These are phyloP conservation scores for Cardamine occulta DNA, from an alignment of 345 rosid species.

Conservation along the genomic window DNA sequence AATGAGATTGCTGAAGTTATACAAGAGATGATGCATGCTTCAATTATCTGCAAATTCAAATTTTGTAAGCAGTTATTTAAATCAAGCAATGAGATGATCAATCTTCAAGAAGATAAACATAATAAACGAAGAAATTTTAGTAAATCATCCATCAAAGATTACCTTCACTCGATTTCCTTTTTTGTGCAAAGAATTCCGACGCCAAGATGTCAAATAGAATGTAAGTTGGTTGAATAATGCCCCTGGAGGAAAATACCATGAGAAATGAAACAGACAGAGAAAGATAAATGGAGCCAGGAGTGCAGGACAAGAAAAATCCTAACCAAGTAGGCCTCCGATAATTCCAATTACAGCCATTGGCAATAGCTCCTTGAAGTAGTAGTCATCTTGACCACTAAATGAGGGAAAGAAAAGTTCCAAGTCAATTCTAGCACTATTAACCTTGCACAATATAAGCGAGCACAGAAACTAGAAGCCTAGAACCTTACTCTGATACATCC, in stretches of 20 bases:
- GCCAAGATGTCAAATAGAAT: slow-evolving; percentile 77
- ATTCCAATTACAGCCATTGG: slow-evolving; percentile 98
- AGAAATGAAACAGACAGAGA: slow-evolving; percentile 23
- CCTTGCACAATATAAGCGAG: slow-evolving; percentile 6
- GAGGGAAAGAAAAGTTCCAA: slow-evolving; percentile 14
- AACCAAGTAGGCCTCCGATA: slow-evolving; percentile 94
- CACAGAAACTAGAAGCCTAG: slow-evolving; percentile 49
- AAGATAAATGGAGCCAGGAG: slow-evolving; percentile 25
- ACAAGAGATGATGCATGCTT: slow-evolving; percentile 92
- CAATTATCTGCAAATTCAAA: slow-evolving; percentile 67
- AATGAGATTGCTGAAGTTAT: slow-evolving; percentile 88
- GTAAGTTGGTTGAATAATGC: slow-evolving; percentile 98
- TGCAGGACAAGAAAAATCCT: slow-evolving; percentile 17
- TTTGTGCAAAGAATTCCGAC: slow-evolving; percentile 85
- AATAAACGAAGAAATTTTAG: not conserved
- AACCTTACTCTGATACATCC: slow-evolving; percentile 89
- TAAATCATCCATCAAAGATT: slow-evolving; percentile 13
- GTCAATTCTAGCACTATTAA: slow-evolving; percentile 19
- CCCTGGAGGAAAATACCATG: slow-evolving; percentile 50
- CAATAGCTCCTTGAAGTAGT: slow-evolving; percentile 84
- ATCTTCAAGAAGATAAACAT: slow-evolving; percentile 8
- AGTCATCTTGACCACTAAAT: slow-evolving; percentile 94
- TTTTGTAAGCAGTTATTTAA: not conserved
- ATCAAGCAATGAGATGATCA: slow-evolving; percentile 19
- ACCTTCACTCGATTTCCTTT: slow-evolving; percentile 89